A percentile compares a stretch with the other conserved stretches of the same genome.
Evolutionary conservation across 129 eudicot genomes (phyloP).

Genomic region (Artemisia tridentata): DNA sequence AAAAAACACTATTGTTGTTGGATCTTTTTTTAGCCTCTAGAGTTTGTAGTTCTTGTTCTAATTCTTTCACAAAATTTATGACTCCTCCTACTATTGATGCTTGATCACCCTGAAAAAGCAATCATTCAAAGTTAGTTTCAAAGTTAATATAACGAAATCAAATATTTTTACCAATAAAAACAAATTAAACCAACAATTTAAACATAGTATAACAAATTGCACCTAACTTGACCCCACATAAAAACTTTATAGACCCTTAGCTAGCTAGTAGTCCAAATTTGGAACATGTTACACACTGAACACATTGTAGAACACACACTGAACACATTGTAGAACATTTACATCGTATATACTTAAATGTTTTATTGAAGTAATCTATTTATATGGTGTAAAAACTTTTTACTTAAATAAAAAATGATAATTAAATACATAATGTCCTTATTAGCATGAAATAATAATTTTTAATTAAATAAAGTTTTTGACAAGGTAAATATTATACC

Average conservation of each 20-base stretch:
- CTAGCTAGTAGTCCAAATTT: not conserved
- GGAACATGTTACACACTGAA: not conserved
- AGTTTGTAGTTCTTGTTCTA: conserved; percentile 57
- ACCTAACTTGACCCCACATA: not conserved
- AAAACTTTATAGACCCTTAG: conserved; percentile 2
- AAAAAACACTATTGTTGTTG: conserved; percentile 16
- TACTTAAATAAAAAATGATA: no score
- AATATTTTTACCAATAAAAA: not conserved
- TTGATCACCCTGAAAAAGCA: conserved; percentile 53
- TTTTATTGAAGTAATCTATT: no score
- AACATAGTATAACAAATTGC: not conserved
- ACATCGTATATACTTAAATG: no score
- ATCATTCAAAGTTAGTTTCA: conserved; percentile 4
- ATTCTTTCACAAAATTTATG: conserved; percentile 61
- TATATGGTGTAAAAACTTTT: no score
- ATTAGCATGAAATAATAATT: no score
- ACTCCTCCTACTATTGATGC: conserved; percentile 76
- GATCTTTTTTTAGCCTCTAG: conserved; percentile 43
- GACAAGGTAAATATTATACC: not conserved
- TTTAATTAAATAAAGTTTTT: not conserved
- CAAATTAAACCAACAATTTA: not conserved
- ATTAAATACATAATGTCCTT: no score
- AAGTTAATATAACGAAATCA: not conserved
- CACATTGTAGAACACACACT: conserved; percentile 16
- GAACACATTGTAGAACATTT: no score